Conservation (phyloP, 2,329 filamentous ascomycete genomes). For the Penicillium decumbens region DNA sequence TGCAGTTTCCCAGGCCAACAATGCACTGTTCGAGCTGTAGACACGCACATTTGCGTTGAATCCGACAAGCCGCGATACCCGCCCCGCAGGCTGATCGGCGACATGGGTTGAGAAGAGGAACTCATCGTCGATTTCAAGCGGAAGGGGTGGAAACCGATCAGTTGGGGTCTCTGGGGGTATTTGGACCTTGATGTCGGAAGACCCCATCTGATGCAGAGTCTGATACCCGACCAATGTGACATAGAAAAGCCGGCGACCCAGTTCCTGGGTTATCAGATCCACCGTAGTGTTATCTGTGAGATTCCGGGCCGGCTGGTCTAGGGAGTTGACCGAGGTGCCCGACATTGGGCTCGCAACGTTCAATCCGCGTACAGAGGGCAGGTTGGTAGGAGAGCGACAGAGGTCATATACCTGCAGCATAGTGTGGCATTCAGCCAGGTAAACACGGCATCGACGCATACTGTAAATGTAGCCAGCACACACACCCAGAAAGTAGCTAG, state of each 20-base stretch:
- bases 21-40: conserved; percentile 72
- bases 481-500: conserved; percentile 43
- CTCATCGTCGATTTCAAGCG: conserved; percentile 77
- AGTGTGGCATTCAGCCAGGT: conserved; percentile 43
- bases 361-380: conserved; percentile 6
- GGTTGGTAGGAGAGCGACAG: conserved; percentile 24
- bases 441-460: conserved; percentile 37
- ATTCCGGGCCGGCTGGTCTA: conserved; percentile 16
- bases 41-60: conserved; percentile 77
- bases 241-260: conserved; percentile 68
- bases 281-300: conserved; percentile 16
- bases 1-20: conserved; percentile 74
- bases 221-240: conserved; percentile 71
- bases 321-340: conserved; percentile 20
- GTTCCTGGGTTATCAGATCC: conserved; percentile 42
- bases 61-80: conserved; percentile 67
- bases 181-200: conserved; percentile 64
- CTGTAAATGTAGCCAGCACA: conserved; percentile 41
- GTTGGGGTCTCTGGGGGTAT: conserved; percentile 71
- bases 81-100: conserved; percentile 62
- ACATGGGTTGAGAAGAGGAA: conserved; percentile 70
- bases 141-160: conserved; percentile 72
- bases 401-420: conserved; percentile 42
- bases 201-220: conserved; percentile 72
- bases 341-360: conserved; percentile 23